Evolutionary conservation across 805 yeast species (phyloP).

Genomic region (Starmerella apis): DNA sequence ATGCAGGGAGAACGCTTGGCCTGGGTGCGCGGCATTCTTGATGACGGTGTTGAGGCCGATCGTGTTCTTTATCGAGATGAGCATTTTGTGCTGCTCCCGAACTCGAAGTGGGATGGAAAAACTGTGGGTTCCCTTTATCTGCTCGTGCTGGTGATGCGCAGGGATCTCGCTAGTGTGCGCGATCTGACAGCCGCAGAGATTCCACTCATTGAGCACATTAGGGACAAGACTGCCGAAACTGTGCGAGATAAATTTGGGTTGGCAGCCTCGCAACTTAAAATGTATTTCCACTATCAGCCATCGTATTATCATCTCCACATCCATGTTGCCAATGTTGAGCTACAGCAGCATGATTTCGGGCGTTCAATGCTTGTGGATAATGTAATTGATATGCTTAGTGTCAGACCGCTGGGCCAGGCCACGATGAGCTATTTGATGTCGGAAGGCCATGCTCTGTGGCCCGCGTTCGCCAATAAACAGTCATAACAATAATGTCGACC

Average conservation of each 20-base stretch:
- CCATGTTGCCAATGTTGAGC: constrained; percentile 68
- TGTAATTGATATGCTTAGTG: constrained; percentile 57
- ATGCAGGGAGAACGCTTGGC: constrained; percentile 68
- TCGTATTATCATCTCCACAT: constrained; percentile 92
- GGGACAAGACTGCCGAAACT: constrained; percentile 37
- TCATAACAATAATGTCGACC: too few species aligned
- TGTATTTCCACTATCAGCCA: constrained; percentile 86
- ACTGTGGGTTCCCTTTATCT: constrained; percentile 62
- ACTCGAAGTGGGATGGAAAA: constrained; percentile 85
- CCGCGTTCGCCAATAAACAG: neutral
- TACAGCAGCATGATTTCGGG: constrained; percentile 65
- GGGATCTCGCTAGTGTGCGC: constrained; percentile 60
- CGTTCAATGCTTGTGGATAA: constrained; percentile 75
- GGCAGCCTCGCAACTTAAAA: constrained; percentile 47
- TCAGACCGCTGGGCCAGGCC: constrained; percentile 43
- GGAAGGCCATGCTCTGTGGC: constrained; percentile 60
- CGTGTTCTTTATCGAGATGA: constrained; percentile 61
- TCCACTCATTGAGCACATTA: constrained; percentile 45
- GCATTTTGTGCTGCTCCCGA: constrained; percentile 71
- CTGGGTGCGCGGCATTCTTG: constrained; percentile 83
- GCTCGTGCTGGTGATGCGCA: constrained; percentile 53
- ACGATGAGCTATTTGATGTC: constrained; percentile 60
- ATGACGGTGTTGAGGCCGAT: constrained; percentile 75
- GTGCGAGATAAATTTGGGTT: constrained; percentile 44
- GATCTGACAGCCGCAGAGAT: constrained; percentile 56